Conservation (phyloP, 345 rosid species). For the Heritiera littoralis region DNA sequence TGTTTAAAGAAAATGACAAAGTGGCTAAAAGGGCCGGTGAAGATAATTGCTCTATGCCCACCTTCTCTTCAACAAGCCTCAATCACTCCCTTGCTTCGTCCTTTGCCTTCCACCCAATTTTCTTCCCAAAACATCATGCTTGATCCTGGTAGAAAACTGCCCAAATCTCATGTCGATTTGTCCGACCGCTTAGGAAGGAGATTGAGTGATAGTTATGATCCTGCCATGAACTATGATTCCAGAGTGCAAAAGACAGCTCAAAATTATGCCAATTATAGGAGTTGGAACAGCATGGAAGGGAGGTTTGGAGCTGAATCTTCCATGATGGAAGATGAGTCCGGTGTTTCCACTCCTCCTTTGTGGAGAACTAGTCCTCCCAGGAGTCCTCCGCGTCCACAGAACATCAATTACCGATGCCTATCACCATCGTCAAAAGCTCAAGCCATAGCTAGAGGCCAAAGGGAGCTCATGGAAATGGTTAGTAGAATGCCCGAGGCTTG, state of each 20-base stretch:
- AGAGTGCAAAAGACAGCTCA: constrained; percentile 17
- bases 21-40: constrained; percentile 1
- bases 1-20: constrained; percentile 12
- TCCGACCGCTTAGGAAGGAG: neutral
- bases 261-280: constrained; percentile 6
- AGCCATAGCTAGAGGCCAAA: constrained; percentile 82
- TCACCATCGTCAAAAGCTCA: constrained; percentile 73
- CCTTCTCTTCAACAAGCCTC: no score
- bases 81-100: constrained; percentile 8
- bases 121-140: constrained; percentile 16
- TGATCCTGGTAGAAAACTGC: neutral
- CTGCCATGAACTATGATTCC: neutral
- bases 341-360: constrained; percentile 61
- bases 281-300: neutral
- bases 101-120: neutral
- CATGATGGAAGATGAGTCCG: constrained; percentile 45
- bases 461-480: constrained; percentile 94
- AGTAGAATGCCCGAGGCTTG: constrained; percentile 85
- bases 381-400: constrained; percentile 46
- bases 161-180: neutral
- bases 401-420: constrained; percentile 44
- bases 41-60: constrained; percentile 12
- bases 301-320: constrained; percentile 1
- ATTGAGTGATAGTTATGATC: neutral
- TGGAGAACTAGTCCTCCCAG: constrained; percentile 58